Evolutionary conservation across 2,329 filamentous ascomycete species (phyloP), one percentile per base, ranked within the genome.

Genomic region (Clonostachys byssicola): DNA sequence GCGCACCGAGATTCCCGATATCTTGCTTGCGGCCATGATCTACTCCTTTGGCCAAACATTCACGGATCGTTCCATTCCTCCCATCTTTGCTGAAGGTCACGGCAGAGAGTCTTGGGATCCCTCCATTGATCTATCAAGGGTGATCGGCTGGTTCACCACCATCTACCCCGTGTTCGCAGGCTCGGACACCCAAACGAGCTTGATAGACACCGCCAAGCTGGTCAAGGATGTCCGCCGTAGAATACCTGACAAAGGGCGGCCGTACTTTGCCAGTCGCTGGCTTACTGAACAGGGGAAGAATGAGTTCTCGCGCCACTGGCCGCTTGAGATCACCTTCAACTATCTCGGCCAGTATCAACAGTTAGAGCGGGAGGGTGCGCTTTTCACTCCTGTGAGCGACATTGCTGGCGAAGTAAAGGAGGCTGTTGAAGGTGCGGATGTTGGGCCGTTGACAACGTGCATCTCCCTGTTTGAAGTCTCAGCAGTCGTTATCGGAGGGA

Each of bases 401-500:
- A 57, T 57, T 12, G 53, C 53, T 5, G 46, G 40, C n/a, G 49
- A 48, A 23, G 46, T 51, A 13, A 35, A 41, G 20, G 43, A 42
- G 4, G 44, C 43, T 2, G 30, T 35, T 6, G 44, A 49, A 2
- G 44, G 43, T 17, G 44, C 44, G 12, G 51, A 50, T 14, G 44
- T 49, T 12, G 46, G 46, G 13, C 40, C 48, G 6, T 12, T 42
- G 10, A 47, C 40, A 5, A 39, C 46, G 1, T 47, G 72, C 20
- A 71, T 76, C n/a, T 68, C 74, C 1, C 53, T 74, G 2, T 75
- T 77, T 18, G 74, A 77, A 50, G 60, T 75, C 16, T 73, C 68
- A 5, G 66, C 72, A 12, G 67, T 67, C 44, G 61, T 75, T 17
- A 64, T 73, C 17, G 63, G 70, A 18, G 73, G 69, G 17, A 61